These are phyloP conservation scores for Avena atlantica DNA, from an alignment of 176 grass and related monocot species.

Conservation along the genomic window DNA sequence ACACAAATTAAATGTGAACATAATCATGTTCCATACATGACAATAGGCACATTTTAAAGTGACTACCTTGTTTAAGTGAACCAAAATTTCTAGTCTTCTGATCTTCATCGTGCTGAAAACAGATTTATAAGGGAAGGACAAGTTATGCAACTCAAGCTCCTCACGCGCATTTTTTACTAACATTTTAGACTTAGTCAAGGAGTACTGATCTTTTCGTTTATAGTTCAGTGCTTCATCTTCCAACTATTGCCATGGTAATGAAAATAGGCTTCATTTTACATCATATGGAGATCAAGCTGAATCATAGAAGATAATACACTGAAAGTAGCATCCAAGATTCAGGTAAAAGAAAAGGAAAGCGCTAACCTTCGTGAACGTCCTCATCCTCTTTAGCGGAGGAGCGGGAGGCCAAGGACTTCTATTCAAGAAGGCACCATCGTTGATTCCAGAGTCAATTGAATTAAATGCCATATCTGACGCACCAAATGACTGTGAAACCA, in stretches of 20 bases:
- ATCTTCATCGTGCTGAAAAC: neutral
- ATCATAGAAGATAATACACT: neutral
- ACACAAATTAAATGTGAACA: slow-evolving; percentile 4
- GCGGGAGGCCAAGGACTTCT: slow-evolving; percentile 63
- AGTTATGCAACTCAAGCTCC: neutral
- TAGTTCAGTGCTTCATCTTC: neutral
- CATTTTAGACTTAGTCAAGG: neutral
- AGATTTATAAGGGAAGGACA: neutral
- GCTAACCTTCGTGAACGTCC: slow-evolving; percentile 86
- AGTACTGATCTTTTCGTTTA: neutral
- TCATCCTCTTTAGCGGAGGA: slow-evolving; percentile 68
- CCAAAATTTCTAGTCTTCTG: neutral
- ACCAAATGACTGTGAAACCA: slow-evolving; percentile 87
- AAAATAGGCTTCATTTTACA: slow-evolving; percentile 9
- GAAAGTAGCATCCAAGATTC: neutral
- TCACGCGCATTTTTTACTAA: neutral
- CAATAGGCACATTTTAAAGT: neutral
- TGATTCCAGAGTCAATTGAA: slow-evolving; percentile 86
- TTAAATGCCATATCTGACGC: slow-evolving; percentile 85
- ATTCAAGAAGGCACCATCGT: slow-evolving; percentile 64
- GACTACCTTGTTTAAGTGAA: neutral
- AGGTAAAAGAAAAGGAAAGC: slow-evolving; percentile 30
- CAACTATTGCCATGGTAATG: neutral
- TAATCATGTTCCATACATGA: neutral
- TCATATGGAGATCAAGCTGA: neutral